phyloP scores from a whole-genome alignment of 1,284 basidiomycete species.

The Sanghuangporus weigelae region DNA sequence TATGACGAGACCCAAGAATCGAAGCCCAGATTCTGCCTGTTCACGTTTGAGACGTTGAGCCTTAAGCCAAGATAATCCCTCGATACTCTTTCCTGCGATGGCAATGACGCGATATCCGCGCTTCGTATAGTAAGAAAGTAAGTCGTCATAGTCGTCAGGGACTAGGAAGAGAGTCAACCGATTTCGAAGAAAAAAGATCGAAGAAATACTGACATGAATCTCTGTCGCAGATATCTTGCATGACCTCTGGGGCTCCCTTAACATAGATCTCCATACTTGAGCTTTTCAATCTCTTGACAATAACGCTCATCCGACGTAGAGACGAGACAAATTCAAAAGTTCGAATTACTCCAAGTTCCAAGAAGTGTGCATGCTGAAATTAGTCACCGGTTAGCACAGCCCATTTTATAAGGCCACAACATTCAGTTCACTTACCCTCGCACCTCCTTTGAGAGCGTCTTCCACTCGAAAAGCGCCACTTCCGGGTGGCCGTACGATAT shows the following conservation, averaged over 20 bases:
- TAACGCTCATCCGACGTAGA: constrained; percentile 93
- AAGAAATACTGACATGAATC: constrained; percentile 65
- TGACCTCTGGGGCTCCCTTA: constrained; percentile 98
- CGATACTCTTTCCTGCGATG: constrained; percentile 94
- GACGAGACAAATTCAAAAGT: constrained; percentile 97
- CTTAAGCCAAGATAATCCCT: constrained; percentile 94
- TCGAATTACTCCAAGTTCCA: constrained; percentile 94
- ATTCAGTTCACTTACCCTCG: constrained; percentile 48
- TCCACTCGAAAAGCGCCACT: constrained; percentile 86
- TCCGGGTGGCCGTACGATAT: constrained; percentile 93
- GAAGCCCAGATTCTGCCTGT: constrained; percentile 87
- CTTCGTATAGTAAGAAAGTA: constrained; percentile 95
- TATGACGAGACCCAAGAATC: constrained; percentile 94
- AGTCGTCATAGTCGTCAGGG: constrained; percentile 94
- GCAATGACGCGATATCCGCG: constrained; percentile 98
- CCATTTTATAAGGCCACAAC: not conserved
- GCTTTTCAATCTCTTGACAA: constrained; percentile 94
- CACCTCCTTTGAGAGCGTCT: constrained; percentile 81
- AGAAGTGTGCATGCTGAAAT: constrained; percentile 83
- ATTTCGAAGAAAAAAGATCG: not conserved
- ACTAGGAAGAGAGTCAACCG: constrained; percentile 43
- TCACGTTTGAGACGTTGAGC: constrained; percentile 96
- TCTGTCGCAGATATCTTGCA: constrained; percentile 91
- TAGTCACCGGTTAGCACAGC: not conserved
- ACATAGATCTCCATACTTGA: constrained; percentile 97